phyloP scores from a whole-genome alignment of 2,329 filamentous ascomycete genomes.

The Truncatella angustata region DNA sequence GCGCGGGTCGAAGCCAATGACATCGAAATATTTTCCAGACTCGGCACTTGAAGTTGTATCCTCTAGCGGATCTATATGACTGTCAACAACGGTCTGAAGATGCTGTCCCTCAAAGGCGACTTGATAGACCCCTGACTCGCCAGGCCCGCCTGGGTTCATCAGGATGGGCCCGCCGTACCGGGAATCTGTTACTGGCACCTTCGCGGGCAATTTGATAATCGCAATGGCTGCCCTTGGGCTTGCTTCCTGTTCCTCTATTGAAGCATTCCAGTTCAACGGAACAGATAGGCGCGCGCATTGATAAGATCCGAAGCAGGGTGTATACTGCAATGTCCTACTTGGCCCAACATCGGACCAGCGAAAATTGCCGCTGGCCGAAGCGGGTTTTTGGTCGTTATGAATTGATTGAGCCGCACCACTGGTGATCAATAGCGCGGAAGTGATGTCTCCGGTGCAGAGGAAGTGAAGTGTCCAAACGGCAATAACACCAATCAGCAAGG shows the following conservation, averaged over 20 bases:
- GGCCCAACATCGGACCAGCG: not conserved
- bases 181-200: conserved; percentile 29
- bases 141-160: conserved; percentile 46
- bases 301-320: conserved; percentile 39
- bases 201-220: conserved; percentile 44
- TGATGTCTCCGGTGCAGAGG: not conserved
- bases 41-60: not conserved
- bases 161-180: conserved; percentile 45
- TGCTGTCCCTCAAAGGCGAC: conserved; percentile 29
- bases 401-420: too few relatives aligned
- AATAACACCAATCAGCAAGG: not conserved
- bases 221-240: conserved; percentile 28
- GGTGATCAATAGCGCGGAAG: too few relatives aligned
- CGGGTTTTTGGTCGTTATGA: not conserved
- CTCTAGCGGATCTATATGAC: conserved; percentile 22
- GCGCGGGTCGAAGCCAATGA: conserved; percentile 42
- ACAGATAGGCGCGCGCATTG: conserved; percentile 48
- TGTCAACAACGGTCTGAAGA: conserved; percentile 36
- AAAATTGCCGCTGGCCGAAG: not conserved
- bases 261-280: conserved; percentile 43
- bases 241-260: conserved; percentile 31
- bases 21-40: conserved; percentile 30
- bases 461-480: not conserved
- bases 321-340: not conserved
- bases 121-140: conserved; percentile 37